Evolutionary conservation across 306 rosid species (phyloP).

Genomic region (Inga laurina): DNA sequence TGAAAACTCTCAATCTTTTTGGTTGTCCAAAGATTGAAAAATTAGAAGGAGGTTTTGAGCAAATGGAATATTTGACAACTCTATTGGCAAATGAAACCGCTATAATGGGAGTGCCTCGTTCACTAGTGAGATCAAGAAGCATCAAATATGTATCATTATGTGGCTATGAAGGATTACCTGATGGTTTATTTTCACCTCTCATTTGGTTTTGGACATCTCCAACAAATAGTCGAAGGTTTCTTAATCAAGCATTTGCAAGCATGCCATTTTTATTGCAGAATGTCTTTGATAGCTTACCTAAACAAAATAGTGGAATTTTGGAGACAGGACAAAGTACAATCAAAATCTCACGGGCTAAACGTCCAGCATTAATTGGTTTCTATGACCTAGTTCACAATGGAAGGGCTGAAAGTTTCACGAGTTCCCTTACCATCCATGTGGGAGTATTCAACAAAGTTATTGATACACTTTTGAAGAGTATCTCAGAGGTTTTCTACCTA

Average conservation of each 20-base stretch:
- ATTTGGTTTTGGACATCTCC: background rate
- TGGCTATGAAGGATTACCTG: slow-evolving; percentile 1
- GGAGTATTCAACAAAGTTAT: background rate
- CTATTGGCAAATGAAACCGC: background rate
- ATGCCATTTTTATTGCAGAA: background rate
- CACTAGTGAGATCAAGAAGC: background rate
- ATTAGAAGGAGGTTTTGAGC: background rate
- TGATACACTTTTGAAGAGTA: background rate
- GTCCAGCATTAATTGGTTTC: background rate
- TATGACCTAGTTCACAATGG: background rate
- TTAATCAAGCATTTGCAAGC: background rate
- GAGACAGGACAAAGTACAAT: background rate
- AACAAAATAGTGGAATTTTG: background rate
- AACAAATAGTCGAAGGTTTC: background rate
- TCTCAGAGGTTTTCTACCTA: background rate
- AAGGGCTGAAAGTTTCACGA: background rate
- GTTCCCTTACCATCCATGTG: background rate
- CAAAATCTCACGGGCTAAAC: background rate
- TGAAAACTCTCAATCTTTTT: background rate
- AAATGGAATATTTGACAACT: background rate
- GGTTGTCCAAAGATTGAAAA: background rate
- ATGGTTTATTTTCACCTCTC: background rate
- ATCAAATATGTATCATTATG: background rate
- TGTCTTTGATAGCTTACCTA: background rate
- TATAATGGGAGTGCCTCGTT: background rate